phyloP scores from a whole-genome alignment of 148 eudicot genomes.

The Diospyros kaki region DNA sequence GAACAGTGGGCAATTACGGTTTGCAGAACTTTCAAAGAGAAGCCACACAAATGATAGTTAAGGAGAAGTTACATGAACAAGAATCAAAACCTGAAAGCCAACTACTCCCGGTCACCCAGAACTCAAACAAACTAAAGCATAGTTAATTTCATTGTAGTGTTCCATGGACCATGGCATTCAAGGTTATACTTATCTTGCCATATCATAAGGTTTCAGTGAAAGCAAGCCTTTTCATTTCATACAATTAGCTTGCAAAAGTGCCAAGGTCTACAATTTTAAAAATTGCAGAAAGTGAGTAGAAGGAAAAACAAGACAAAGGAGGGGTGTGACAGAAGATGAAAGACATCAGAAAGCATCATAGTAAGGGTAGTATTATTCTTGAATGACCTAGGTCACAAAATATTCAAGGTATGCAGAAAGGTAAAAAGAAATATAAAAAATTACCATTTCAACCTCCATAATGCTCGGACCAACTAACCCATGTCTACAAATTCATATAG shows the following conservation, averaged over 20 bases:
- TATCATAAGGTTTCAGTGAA: not conserved
- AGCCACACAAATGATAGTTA: not conserved
- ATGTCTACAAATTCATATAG: not conserved
- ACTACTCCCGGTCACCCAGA: not conserved
- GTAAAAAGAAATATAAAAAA: no score
- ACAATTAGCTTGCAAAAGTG: no score
- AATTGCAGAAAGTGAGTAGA: not conserved
- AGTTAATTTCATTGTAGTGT: not conserved
- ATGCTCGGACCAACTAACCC: not conserved
- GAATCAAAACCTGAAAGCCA: not conserved
- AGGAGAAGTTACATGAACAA: no score
- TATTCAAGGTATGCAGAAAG: slow-evolving; percentile 1
- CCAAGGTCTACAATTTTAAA: not conserved
- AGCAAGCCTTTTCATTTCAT: no score
- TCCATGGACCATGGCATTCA: not conserved
- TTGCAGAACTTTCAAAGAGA: not conserved
- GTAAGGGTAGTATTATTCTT: not conserved
- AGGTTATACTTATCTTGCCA: not conserved
- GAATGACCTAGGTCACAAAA: not conserved
- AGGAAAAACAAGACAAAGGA: not conserved
- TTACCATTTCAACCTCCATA: not conserved
- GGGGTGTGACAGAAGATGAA: no score
- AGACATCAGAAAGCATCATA: no score
- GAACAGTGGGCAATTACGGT: not conserved
- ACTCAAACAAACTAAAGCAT: not conserved